Evolutionary conservation across 768 basidiomycete genomes (phyloP), one percentile per base, ranked within the genome.

Genomic region (Mycena albidolilacea): DNA sequence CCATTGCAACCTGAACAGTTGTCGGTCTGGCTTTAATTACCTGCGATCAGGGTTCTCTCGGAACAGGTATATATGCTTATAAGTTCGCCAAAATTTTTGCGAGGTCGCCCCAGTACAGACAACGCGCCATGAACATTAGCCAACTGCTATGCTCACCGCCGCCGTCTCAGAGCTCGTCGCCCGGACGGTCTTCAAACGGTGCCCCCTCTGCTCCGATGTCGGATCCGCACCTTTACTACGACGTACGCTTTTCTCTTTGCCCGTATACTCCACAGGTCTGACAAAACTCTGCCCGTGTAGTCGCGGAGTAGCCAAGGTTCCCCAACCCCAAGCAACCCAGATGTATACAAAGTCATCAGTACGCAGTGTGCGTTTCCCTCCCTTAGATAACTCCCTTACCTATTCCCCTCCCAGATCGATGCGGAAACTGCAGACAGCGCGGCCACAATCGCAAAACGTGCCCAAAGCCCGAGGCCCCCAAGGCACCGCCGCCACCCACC

Each of bases 361-460:
- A 76, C 72, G 68, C 72, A 73, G 64, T 73, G 75, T 76, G 65
- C 75, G 71, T 70, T 70, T 46, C 19, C 60, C n/a, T n/a, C 35
- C 52, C 46, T 46, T 5, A n/a, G 64, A 41, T 54, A 3, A 7
- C 38, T n/a, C n/a, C 46, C 70, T 69, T 57, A 69, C 64, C 74
- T 37, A 69, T 30, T 2, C 23, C 10, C 23, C 2, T 59, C 44
- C 19, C 23, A 76, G 75, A 76, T 66, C 71, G 75, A 37, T 76
- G 75, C 66, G 71, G 71, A 19, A 76, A 76, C 69, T 76, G 75
- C 63, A 69, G 75, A 39, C 75, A 76, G 43, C 68, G 71, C 35
- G 75, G 75, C 12, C 75, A 76, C 48, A 76, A 76, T 46, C 71
- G 75, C 48, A 76, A 76, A 35, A 76, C 75, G 12, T 76, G 75